Evolutionary conservation across 2,329 filamentous ascomycete species (phyloP).

Genomic region (Botryosphaeria dothidea): DNA sequence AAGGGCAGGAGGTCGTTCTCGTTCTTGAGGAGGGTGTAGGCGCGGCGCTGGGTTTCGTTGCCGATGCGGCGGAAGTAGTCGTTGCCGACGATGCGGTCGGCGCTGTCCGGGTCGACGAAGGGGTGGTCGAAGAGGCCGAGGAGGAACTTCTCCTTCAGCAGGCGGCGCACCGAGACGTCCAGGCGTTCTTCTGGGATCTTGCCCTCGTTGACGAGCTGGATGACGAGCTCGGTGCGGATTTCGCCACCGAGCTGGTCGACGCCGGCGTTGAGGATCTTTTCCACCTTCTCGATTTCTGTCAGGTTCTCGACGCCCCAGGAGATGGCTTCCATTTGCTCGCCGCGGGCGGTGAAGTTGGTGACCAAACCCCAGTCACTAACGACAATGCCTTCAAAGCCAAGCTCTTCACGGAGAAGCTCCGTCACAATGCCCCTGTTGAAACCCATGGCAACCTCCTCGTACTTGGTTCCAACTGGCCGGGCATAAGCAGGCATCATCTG

Average conservation of each 20-base stretch:
- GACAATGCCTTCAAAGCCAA: slow-evolving; percentile 56
- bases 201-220: slow-evolving; percentile 47
- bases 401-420: slow-evolving; percentile 47
- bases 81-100: slow-evolving; percentile 46
- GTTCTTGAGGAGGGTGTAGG: slow-evolving; percentile 41
- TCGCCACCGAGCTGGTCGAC: slow-evolving; percentile 58
- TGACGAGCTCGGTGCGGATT: slow-evolving; percentile 49
- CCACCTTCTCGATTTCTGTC: slow-evolving; percentile 44
- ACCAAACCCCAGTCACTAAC: slow-evolving; percentile 56
- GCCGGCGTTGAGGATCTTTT: slow-evolving; percentile 51
- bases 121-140: slow-evolving; percentile 56
- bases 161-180: slow-evolving; percentile 47
- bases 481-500: slow-evolving; percentile 58
- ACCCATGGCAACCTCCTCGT: slow-evolving; percentile 50
- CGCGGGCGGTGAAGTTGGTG: slow-evolving; percentile 45
- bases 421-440: slow-evolving; percentile 57
- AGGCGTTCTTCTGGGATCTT: slow-evolving; percentile 47
- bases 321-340: slow-evolving; percentile 49
- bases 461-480: slow-evolving; percentile 49
- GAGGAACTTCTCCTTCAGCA: slow-evolving; percentile 53
- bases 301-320: slow-evolving; percentile 54
- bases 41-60: slow-evolving; percentile 39
- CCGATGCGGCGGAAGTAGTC: slow-evolving; percentile 44
- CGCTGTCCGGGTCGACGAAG: slow-evolving; percentile 49
- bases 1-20: slow-evolving; percentile 34